These are phyloP conservation scores for Protomyces arabidopsidicola DNA, from an alignment of 1,139 yeast species.

Conservation along the genomic window DNA sequence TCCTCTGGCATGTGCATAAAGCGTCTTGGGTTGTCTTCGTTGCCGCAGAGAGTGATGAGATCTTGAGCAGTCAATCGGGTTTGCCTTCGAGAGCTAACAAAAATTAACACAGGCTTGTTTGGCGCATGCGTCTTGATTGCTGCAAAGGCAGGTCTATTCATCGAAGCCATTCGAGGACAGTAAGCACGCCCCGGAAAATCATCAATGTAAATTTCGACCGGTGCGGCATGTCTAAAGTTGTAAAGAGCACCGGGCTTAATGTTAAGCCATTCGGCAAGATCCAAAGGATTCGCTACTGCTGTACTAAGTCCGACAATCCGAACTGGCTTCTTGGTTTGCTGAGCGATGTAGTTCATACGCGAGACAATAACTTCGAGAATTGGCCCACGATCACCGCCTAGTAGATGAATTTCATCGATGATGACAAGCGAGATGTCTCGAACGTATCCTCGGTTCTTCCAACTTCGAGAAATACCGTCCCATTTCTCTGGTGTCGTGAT, in stretches of 20 bases:
- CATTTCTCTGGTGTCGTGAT: constrained; percentile 97
- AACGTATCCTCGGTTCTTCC: constrained; percentile 93
- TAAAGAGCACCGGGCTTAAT: constrained; percentile 75
- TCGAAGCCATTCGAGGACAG: constrained; percentile 80
- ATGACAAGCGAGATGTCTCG: constrained; percentile 85
- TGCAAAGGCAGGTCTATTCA: constrained; percentile 97
- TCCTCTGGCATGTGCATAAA: constrained; percentile 72
- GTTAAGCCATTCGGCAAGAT: constrained; percentile 97
- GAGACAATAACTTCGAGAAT: constrained; percentile 97
- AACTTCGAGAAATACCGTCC: constrained; percentile 96
- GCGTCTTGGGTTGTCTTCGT: constrained; percentile 87
- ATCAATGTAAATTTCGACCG: constrained; percentile 94
- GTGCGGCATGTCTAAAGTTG: constrained; percentile 95
- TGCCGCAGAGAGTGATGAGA: constrained; percentile 86
- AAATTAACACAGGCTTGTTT: constrained; percentile 81
- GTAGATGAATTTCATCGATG: constrained; percentile 95
- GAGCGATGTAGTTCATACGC: constrained; percentile 88
- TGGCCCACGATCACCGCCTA: constrained; percentile 98
- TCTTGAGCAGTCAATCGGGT: constrained; percentile 93
- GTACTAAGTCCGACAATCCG: constrained; percentile 91
- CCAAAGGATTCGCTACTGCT: constrained; percentile 95
- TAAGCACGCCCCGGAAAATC: constrained; percentile 80
- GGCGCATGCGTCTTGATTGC: constrained; percentile 97
- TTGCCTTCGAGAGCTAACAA: constrained; percentile 96
- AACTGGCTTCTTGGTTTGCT: constrained; percentile 68